These are phyloP conservation scores for Linum usitatissimum DNA, from an alignment of 345 rosid species.

Conservation along the genomic window DNA sequence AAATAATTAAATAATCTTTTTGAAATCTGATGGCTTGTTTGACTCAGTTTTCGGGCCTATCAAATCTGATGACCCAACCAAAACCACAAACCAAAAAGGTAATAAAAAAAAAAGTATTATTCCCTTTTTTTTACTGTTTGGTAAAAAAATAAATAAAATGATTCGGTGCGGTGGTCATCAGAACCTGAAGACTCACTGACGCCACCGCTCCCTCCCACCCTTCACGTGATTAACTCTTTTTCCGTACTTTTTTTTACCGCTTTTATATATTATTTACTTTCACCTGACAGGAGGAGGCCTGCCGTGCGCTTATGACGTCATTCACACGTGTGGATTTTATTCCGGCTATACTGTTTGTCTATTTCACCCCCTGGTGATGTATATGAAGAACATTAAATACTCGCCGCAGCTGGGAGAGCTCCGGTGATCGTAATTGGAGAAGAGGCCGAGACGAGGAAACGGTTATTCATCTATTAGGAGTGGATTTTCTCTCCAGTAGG, in stretches of 20 bases:
- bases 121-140: no score
- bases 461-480: no score
- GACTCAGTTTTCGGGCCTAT: conserved; percentile 16
- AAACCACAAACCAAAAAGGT: neutral
- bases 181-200: neutral
- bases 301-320: neutral
- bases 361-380: no score
- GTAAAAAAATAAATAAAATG: neutral
- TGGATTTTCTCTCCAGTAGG: no score
- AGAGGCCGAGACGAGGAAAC: no score
- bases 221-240: neutral
- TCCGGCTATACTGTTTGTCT: no score
- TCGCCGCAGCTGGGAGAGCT: no score
- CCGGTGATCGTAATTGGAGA: no score
- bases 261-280: neutral
- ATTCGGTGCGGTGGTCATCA: neutral
- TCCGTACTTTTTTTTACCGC: neutral
- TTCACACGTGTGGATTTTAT: no score
- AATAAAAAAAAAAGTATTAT: neutral
- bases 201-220: neutral
- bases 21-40: conserved; percentile 15
- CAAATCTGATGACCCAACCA: neutral
- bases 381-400: no score
- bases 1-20: no score
- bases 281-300: neutral